Evolutionary conservation across 495 filamentous ascomycete species (phyloP).

Genomic region (Neurospora sp.): DNA sequence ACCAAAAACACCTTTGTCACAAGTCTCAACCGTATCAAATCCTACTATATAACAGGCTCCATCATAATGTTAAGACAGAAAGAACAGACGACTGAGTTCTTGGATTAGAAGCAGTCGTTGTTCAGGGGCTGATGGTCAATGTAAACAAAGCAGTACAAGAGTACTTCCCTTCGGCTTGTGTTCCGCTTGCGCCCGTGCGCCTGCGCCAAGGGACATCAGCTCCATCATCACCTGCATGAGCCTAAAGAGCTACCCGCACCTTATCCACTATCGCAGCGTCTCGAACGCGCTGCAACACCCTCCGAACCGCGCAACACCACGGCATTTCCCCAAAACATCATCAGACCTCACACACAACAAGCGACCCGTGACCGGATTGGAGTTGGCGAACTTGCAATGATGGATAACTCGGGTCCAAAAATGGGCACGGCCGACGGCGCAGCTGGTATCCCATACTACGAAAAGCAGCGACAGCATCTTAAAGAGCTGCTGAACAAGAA

Average conservation of each 20-base stretch:
- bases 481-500: slow-evolving; percentile 37
- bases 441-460: slow-evolving; percentile 38
- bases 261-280: not conserved
- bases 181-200: not conserved
- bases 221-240: not conserved
- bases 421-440: slow-evolving; percentile 24
- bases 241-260: not conserved
- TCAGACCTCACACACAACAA: not conserved
- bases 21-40: not conserved
- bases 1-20: not conserved
- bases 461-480: slow-evolving; percentile 38
- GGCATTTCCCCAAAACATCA: not conserved
- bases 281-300: not conserved
- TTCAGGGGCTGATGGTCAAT: not conserved
- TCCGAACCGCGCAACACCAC: not conserved
- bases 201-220: not conserved
- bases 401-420: slow-evolving; percentile 39
- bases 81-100: not conserved
- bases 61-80: not conserved
- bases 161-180: not conserved
- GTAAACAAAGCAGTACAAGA: not conserved
- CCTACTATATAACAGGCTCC: not conserved
- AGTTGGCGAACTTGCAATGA: slow-evolving; percentile 26
- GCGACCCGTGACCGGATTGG: not conserved
- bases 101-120: not conserved